Base-by-base conservation (phyloP, 768 basidiomycete species). In the Rhodotorula babjevae region DNA sequence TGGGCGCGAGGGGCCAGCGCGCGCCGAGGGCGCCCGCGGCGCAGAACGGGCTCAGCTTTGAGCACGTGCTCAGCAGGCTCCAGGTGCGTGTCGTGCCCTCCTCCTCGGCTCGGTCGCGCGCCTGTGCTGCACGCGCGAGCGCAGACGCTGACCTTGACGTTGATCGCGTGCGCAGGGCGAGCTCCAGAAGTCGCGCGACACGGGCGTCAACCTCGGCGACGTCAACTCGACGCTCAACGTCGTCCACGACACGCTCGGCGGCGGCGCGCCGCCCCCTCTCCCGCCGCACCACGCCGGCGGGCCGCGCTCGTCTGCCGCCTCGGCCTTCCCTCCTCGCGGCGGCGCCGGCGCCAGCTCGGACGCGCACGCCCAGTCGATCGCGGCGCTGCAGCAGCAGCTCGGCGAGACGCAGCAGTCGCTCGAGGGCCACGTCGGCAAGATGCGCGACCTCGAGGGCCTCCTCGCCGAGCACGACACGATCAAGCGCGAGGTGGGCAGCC, bases 151-250 rank as follows among this genome's bases (percentile, higher is more conserved):
- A 33, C 16, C 36, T 36, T 36, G 29, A 55, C 3, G 9, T 3
- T 21, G 63, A 18, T 67, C 25, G 25, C n/a, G n/a, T n/a, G 14
- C 9, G 19, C 69, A 83, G 81, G 88, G 88, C 74, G 94, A 98
- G 80, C 87, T 98, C n/a, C 89, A 90, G 82, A 96, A 95, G 83
- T 93, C 91, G 78, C 87, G 92, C 27, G 95, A 98, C 79, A 96
- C 94, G 0, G 91, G 92, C 23, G 84, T 88, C 1, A 94, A 98
- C 79, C 84, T 99, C 8, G 87, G 88, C 72, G 86, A 86, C 1
- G 82, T 97, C 46, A 89, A 86, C 25, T 86, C 86, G 21, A 85
- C 90, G 9, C 91, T 99, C 87, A 86, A 84, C 55, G 93, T 96
- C n/a, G 91, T 97, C 57, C 89, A 92, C 71, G 92, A 96, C 76